phyloP scores from a whole-genome alignment of 2,329 filamentous ascomycete species.

The Penicillium sp. region DNA sequence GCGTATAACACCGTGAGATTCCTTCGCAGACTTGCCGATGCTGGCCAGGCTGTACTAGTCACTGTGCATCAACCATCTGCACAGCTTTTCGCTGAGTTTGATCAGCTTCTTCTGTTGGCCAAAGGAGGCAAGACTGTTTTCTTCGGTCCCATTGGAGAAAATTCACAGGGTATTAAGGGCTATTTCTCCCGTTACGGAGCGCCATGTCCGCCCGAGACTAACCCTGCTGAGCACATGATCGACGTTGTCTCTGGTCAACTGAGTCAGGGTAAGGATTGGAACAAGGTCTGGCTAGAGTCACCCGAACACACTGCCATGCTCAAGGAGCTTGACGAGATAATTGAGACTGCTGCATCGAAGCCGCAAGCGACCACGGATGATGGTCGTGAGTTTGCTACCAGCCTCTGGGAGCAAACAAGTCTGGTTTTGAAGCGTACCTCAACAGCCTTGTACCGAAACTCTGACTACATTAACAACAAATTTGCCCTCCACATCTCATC shows the following conservation, averaged over 20 bases:
- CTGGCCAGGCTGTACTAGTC: conserved; percentile 67
- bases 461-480: conserved; percentile 66
- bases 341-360: conserved; percentile 46
- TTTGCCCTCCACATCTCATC: conserved; percentile 55
- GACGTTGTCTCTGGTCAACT: conserved; percentile 50
- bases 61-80: conserved; percentile 71
- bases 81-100: conserved; percentile 67
- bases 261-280: conserved; percentile 63
- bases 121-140: conserved; percentile 70
- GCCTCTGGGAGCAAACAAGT: conserved; percentile 61
- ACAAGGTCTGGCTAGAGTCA: conserved; percentile 68
- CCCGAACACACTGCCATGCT: conserved; percentile 58
- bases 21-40: conserved; percentile 62
- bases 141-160: conserved; percentile 66
- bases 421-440: conserved; percentile 68
- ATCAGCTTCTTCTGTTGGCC: conserved; percentile 66
- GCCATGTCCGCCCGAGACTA: conserved; percentile 60
- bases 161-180: conserved; percentile 61
- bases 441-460: conserved; percentile 64
- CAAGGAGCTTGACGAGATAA: conserved; percentile 64
- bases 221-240: conserved; percentile 62
- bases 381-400: conserved; percentile 64
- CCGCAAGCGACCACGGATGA: conserved; percentile 46
- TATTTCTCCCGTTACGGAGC: conserved; percentile 67
- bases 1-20: conserved; percentile 67